Evolutionary conservation across 306 rosid genomes (phyloP).

Genomic region (Medicago truncatula): DNA sequence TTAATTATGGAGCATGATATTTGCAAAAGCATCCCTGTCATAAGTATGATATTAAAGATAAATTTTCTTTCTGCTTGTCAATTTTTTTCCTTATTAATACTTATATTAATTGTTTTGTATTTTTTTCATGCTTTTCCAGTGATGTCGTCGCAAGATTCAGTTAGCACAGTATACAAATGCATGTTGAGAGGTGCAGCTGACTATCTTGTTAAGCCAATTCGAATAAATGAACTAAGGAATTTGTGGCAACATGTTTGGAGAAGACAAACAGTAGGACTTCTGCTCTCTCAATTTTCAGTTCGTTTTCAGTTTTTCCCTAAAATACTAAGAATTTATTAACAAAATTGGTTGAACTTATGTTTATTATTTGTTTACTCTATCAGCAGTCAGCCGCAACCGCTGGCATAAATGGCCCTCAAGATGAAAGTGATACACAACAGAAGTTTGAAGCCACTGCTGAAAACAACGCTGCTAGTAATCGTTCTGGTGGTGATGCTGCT

Average conservation of each 20-base stretch:
- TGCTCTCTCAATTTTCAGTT: constrained; percentile 3
- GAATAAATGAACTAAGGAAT: constrained; percentile 89
- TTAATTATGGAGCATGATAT: constrained; percentile 86
- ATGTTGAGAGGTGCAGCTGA: constrained; percentile 96
- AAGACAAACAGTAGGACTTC: constrained; percentile 76
- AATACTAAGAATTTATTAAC: neutral
- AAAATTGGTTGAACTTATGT: constrained; percentile 21
- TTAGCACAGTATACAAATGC: constrained; percentile 86
- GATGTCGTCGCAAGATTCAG: constrained; percentile 92
- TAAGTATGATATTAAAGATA: constrained; percentile 63
- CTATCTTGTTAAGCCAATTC: constrained; percentile 91
- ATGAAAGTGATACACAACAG: constrained; percentile 65
- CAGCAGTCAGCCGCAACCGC: constrained; percentile 66
- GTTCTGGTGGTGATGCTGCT: constrained; percentile 65
- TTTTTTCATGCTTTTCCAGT: constrained; percentile 56
- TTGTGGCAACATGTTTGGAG: constrained; percentile 99
- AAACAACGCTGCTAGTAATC: constrained; percentile 75
- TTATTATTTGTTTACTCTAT: constrained; percentile 40
- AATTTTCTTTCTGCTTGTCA: constrained; percentile 24
- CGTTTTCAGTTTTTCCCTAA: neutral
- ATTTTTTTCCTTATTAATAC: constrained; percentile 5
- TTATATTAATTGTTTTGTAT: constrained; percentile 14
- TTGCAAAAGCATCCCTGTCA: constrained; percentile 93
- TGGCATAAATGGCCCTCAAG: constrained; percentile 54
- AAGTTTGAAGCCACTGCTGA: constrained; percentile 81